phyloP scores from a whole-genome alignment of 2,329 filamentous ascomycete genomes.

The Chaetomiaceae sp. region DNA sequence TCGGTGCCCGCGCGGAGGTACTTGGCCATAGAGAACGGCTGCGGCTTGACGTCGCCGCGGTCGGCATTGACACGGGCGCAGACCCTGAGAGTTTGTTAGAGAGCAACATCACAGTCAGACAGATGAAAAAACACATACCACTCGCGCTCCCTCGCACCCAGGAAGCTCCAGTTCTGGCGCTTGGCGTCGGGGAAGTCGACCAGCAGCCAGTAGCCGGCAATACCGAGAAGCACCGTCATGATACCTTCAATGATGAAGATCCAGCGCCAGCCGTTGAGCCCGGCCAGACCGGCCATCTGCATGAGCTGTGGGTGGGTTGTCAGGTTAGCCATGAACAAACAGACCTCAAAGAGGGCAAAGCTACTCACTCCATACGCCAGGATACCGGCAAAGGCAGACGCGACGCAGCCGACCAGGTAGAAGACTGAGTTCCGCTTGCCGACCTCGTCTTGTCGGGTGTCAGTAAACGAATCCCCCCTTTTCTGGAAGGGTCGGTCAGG shows the following conservation, averaged over 20 bases:
- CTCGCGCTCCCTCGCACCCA: conserved; percentile 45
- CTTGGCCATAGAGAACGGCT: conserved; percentile 44
- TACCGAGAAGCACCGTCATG: conserved; percentile 50
- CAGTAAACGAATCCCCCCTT: not conserved
- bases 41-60: conserved; percentile 51
- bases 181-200: conserved; percentile 60
- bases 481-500: not conserved
- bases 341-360: not conserved
- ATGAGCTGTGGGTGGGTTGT: conserved; percentile 39
- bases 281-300: conserved; percentile 55
- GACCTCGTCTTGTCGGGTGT: conserved; percentile 49
- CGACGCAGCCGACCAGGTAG: conserved; percentile 63
- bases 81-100: conserved; percentile 34
- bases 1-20: conserved; percentile 47
- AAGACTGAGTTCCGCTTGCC: conserved; percentile 66
- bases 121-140: conserved; percentile 29
- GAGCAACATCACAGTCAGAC: not conserved
- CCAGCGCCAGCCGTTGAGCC: conserved; percentile 60
- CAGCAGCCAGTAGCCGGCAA: conserved; percentile 51
- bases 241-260: conserved; percentile 56
- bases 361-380: conserved; percentile 59
- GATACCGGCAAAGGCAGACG: conserved; percentile 62
- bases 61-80: conserved; percentile 52
- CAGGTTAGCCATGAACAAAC: not conserved
- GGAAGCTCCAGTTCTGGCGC: conserved; percentile 48